Evolutionary conservation across 148 eudicot species (phyloP).

Genomic region (Limonium bicolor): DNA sequence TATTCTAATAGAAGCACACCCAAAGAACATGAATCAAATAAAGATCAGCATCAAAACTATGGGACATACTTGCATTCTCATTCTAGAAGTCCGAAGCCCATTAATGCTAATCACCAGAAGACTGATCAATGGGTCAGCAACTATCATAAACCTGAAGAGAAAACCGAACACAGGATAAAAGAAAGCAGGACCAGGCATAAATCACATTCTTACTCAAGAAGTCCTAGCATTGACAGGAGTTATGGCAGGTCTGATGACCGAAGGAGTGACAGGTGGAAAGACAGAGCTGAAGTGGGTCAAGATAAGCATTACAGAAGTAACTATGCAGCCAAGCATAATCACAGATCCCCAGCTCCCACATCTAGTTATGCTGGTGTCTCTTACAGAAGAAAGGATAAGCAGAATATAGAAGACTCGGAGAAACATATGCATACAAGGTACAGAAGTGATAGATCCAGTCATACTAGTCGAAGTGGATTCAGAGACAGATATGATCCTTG

Average conservation of each 20-base stretch:
- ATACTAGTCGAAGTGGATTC: constrained; percentile 21
- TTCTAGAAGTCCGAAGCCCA: constrained; percentile 26
- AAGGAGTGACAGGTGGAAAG: too few species aligned
- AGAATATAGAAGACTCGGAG: constrained; percentile 15
- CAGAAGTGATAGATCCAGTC: constrained; percentile 16
- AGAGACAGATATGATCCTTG: constrained; percentile 90
- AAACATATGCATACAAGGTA: constrained; percentile 18
- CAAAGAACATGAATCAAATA: constrained; percentile 9
- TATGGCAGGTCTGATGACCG: too few species aligned
- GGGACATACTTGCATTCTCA: constrained; percentile 14
- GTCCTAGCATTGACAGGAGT: too few species aligned
- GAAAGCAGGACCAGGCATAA: too few species aligned
- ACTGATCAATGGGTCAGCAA: constrained; percentile 22
- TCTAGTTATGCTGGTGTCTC: constrained; percentile 9
- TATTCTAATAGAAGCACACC: constrained; percentile 7
- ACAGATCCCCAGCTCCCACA: too few species aligned
- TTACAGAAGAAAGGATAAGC: constrained; percentile 19
- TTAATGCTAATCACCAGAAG: constrained; percentile 16
- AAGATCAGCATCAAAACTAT: constrained; percentile 12
- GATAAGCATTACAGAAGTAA: constrained; percentile 13
- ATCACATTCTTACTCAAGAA: too few species aligned
- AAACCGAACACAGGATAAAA: too few species aligned
- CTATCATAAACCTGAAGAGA: constrained; percentile 6
- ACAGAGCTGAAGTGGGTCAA: too few species aligned
- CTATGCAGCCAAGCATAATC: too few species aligned